Evolutionary conservation across 2,329 filamentous ascomycete species (phyloP).

Genomic region (Colletotrichum siamense): DNA sequence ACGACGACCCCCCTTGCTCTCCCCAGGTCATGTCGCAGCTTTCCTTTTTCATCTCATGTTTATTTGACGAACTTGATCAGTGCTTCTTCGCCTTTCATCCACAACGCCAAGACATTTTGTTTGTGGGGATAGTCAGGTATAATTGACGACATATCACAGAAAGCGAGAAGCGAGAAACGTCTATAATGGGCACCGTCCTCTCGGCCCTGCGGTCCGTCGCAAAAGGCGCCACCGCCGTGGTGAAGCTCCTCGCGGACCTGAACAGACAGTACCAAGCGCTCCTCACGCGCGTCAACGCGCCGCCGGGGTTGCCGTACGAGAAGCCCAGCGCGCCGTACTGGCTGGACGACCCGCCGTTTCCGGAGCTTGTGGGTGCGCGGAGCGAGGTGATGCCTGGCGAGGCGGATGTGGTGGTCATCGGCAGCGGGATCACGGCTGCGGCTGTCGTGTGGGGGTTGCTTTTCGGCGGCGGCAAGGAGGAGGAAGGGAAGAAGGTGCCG

Average conservation of each 20-base stretch:
- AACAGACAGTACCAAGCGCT: conserved; percentile 31
- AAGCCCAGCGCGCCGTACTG: conserved; percentile 52
- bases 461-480: neutral
- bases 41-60: neutral
- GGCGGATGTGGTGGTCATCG: conserved; percentile 57
- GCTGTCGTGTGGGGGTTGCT: conserved; percentile 37
- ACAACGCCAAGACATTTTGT: neutral
- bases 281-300: conserved; percentile 31
- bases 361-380: conserved; percentile 40
- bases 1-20: neutral
- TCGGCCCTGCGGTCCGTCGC: conserved; percentile 30
- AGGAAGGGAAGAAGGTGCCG: neutral
- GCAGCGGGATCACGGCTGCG: conserved; percentile 59
- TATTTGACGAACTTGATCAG: neutral
- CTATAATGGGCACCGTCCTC: conserved; percentile 36
- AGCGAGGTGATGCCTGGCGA: conserved; percentile 37
- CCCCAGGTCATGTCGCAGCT: neutral
- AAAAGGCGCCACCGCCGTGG: conserved; percentile 27
- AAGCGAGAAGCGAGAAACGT: too few species aligned
- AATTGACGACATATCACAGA: neutral
- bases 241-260: conserved; percentile 30
- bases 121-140: neutral
- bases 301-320: conserved; percentile 45
- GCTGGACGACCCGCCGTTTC: conserved; percentile 48
- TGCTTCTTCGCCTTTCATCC: neutral